Evolutionary conservation across 2,329 filamentous ascomycete species (phyloP).

Genomic region (Nigrospora osmanthi): DNA sequence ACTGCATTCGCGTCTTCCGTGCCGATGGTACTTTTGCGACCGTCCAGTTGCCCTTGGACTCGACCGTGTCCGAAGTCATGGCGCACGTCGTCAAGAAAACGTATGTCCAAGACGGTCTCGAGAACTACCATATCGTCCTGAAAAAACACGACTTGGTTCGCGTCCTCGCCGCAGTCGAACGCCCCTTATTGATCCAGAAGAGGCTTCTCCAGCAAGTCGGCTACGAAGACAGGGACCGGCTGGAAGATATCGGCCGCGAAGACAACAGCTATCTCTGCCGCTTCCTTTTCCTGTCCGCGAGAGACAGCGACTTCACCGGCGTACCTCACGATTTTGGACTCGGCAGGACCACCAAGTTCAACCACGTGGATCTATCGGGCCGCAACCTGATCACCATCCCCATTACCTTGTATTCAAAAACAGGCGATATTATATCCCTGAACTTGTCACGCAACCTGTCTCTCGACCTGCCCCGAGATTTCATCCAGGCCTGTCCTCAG

Average conservation of each 20-base stretch:
- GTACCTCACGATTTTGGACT: slow-evolving; percentile 73
- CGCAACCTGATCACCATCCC: slow-evolving; percentile 91
- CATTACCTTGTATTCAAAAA: slow-evolving; percentile 86
- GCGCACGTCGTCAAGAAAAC: slow-evolving; percentile 92
- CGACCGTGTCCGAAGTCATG: slow-evolving; percentile 80
- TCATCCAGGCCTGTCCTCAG: slow-evolving; percentile 87
- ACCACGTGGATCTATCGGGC: slow-evolving; percentile 84
- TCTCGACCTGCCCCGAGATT: slow-evolving; percentile 88
- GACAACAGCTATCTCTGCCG: slow-evolving; percentile 96
- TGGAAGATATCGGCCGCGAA: slow-evolving; percentile 91
- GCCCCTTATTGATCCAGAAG: slow-evolving; percentile 88
- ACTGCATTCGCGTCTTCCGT: slow-evolving; percentile 92
- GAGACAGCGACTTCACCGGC: slow-evolving; percentile 73
- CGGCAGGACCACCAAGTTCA: slow-evolving; percentile 80
- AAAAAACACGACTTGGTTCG: slow-evolving; percentile 85
- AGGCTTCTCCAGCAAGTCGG: slow-evolving; percentile 83
- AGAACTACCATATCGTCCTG: slow-evolving; percentile 94
- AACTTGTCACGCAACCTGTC: slow-evolving; percentile 91
- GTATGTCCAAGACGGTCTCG: slow-evolving; percentile 78
- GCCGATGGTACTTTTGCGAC: slow-evolving; percentile 92
- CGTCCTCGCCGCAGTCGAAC: slow-evolving; percentile 69
- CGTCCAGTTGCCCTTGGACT: slow-evolving; percentile 73
- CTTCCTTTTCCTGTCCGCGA: slow-evolving; percentile 87
- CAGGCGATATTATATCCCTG: slow-evolving; percentile 85
- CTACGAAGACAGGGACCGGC: slow-evolving; percentile 75